phyloP scores from a whole-genome alignment of 2,329 filamentous ascomycete genomes.

The Cylindrodendrum hubeiense region DNA sequence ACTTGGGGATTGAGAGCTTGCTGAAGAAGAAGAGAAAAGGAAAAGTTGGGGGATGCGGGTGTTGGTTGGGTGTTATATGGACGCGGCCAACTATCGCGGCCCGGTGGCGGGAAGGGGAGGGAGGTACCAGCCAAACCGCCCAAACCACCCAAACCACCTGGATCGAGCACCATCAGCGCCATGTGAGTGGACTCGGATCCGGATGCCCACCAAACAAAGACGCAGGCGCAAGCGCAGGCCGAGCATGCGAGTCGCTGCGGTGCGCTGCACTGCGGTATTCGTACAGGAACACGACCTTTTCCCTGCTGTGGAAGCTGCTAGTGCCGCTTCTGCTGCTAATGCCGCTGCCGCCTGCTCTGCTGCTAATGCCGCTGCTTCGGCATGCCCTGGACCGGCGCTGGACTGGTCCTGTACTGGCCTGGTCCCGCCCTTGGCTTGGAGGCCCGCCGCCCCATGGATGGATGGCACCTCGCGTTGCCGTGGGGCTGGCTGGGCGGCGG shows the following conservation, averaged over 20 bases:
- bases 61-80: conserved; percentile 49
- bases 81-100: conserved; percentile 33
- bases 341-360: no score
- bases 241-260: neutral
- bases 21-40: conserved; percentile 66
- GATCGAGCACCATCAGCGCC: neutral
- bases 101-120: conserved; percentile 9
- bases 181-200: conserved; percentile 1
- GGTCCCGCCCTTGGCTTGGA: no score
- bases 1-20: conserved; percentile 71
- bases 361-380: no score
- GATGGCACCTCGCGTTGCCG: neutral
- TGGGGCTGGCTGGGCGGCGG: neutral
- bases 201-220: conserved; percentile 1
- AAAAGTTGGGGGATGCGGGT: conserved; percentile 43
- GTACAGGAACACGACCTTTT: conserved; percentile 20
- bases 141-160: neutral
- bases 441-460: no score
- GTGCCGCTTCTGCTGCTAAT: neutral
- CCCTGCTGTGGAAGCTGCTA: neutral
- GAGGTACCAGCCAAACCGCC: neutral
- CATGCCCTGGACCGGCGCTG: no score
- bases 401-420: no score
- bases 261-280: conserved; percentile 17
- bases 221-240: neutral